A percentile compares a stretch with the other conserved stretches of the same genome.
Evolutionary conservation across 768 basidiomycete genomes (phyloP).

Genomic region (Pleurotus giganteus): DNA sequence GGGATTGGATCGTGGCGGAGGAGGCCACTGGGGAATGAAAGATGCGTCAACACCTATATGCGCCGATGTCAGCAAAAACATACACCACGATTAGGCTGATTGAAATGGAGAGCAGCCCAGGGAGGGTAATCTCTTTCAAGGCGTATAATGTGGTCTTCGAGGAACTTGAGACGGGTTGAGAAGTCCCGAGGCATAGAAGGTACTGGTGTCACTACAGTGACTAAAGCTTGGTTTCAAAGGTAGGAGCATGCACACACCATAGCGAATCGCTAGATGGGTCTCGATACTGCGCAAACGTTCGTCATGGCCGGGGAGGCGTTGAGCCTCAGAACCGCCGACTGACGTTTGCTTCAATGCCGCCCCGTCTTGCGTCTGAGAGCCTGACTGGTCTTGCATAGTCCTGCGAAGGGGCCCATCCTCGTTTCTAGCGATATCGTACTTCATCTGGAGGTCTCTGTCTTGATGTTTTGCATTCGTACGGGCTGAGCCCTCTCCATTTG

Average conservation of each 20-base stretch:
- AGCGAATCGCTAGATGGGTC: slow-evolving; percentile 68
- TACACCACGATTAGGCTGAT: slow-evolving; percentile 79
- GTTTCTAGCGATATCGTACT: slow-evolving; percentile 86
- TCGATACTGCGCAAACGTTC: slow-evolving; percentile 69
- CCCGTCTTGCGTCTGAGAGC: slow-evolving; percentile 4
- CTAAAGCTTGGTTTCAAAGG: background rate
- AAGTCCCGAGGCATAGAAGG: slow-evolving; percentile 68
- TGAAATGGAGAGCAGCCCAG: slow-evolving; percentile 88
- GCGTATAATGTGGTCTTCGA: slow-evolving; percentile 75
- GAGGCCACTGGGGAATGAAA: slow-evolving; percentile 63
- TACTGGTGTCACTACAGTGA: slow-evolving; percentile 38
- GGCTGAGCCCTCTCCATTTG: slow-evolving; percentile 34
- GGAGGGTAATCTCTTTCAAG: slow-evolving; percentile 84
- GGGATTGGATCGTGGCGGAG: slow-evolving; percentile 75
- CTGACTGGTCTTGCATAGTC: slow-evolving; percentile 39
- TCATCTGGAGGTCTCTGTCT: slow-evolving; percentile 77
- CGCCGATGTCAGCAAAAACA: slow-evolving; percentile 24
- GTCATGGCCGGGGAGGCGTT: slow-evolving; percentile 56
- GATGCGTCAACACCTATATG: background rate
- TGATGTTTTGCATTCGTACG: slow-evolving; percentile 69
- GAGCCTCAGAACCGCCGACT: slow-evolving; percentile 25
- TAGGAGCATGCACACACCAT: slow-evolving; percentile 44
- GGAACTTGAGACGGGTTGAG: slow-evolving; percentile 59
- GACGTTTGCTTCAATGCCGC: slow-evolving; percentile 10
- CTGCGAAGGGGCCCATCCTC: slow-evolving; percentile 72